Base-by-base conservation (phyloP, 768 basidiomycete species). In the Lenzites betulinus region DNA sequence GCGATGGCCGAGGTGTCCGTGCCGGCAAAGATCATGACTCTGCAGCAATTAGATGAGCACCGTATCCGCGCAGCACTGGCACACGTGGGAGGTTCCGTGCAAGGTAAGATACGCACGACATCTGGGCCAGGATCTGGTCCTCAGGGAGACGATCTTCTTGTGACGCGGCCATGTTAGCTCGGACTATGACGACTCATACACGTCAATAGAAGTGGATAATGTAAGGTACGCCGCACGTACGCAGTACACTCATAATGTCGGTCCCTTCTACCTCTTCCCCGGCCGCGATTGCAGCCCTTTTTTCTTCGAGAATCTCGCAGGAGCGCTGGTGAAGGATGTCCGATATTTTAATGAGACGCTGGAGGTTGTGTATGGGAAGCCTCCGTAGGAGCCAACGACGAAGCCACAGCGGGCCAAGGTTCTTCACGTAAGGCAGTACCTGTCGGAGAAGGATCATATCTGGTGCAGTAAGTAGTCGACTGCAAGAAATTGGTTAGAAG, bases 311-410 rank as follows among this genome's bases (percentile, higher is more conserved):
- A 38, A 83, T 80, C 3, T 68, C 67, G 36, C 63, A 58, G 1
- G 80, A 79, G 7, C 75, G 75, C 46, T 73, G 63, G 50, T 82
- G 72, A 77, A 83, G 78, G 4, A 77, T 70, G 63, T 82, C 80
- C 18, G 78, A 74, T 66, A 82, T 80, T 5, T 70, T 64, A 54
- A 76, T 75, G 16, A 81, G 71, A 51, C 74, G 75, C 47, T 77
- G 78, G 15, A 83, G 68, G 1, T 71, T 70, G 42, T 64, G 55
- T 54, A 74, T 65, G 0, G 80, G 81, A 1, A 68, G 73, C 65
- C 69, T 71, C 35, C 79, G 77, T 7, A 80, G 77, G 39, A 83
- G 38, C 59, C 69, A 74, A 57, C 80, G 70, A 18, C 81, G 69
- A 58, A 83, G 73, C 22, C 66, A 67, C 1, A 80, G 66, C 4